Base-by-base conservation (phyloP, 345 rosid species). In the Cardamine chenopodiifolia region DNA sequence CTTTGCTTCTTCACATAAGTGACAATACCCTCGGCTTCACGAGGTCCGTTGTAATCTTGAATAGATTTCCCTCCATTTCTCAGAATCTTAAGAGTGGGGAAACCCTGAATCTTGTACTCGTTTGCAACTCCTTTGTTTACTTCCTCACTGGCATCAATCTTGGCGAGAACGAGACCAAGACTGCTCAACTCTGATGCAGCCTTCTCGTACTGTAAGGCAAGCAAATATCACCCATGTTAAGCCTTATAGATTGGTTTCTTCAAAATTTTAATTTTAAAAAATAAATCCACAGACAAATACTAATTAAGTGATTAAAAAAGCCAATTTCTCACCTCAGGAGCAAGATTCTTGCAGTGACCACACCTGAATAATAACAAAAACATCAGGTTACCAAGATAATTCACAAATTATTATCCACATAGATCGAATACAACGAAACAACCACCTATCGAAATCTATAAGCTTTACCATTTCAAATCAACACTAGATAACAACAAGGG, bases 31-130 rank as follows among this genome's bases (percentile, higher is more conserved):
- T 87, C 91, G 1, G 98, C 99, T 2, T 95, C 92, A 6, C 98
- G 96, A 65, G 99, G 99, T 28, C 99, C 99, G 29, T 95, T 92
- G 81, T 88, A 95, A 2, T 95, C 98, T 76, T 92, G 97, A 84
- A 80, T 32, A 13, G 47, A 23, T 66, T 90, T 90, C 7, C 99
- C 98, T 68, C 94, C 94, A 52, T 90, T 84, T 78, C 98, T 88
- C 63, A 95, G 60, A 71, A 95, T 95, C 82, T 88, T 92, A 42
- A 95, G 56, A 0, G 99, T 87, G 26, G 99, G 99, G 81, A 87
- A 95, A 34, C 99, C 99, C 80, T 67, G 84, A n/a, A 95, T 72
- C 18, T 92, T 86, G 72, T 73, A 85, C 53, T 90, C 75, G 4
- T 28, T 62, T 4, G 91, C 92, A 13, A 95, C 59, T 2, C 55